Conservation (phyloP, 805 yeast genomes). For the Wickerhamiella kazuoi region DNA sequence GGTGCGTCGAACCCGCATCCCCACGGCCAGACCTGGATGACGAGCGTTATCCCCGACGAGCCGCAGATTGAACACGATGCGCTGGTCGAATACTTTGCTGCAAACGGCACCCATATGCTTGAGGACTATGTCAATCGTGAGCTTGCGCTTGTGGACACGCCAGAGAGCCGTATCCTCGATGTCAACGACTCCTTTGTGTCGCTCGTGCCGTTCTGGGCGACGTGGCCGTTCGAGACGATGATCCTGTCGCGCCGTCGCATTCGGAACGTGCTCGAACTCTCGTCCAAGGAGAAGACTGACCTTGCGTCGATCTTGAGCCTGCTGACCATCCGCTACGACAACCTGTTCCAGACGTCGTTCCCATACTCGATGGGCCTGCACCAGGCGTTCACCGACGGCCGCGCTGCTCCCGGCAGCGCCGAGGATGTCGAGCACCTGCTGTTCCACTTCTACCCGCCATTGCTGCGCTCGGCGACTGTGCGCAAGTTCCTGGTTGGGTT, state of each 20-base stretch:
- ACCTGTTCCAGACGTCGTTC: constrained; percentile 48
- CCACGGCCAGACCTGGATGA: constrained; percentile 70
- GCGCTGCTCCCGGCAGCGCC: constrained; percentile 25
- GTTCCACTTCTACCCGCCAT: constrained; percentile 66
- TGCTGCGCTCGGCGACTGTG: constrained; percentile 56
- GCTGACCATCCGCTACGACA: constrained; percentile 51
- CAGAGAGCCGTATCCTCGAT: constrained; percentile 32
- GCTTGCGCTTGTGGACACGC: constrained; percentile 16
- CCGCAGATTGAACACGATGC: constrained; percentile 39
- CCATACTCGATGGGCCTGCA: constrained; percentile 74
- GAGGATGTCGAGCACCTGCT: constrained; percentile 35
- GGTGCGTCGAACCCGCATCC: constrained; percentile 74
- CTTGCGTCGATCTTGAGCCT: constrained; percentile 36
- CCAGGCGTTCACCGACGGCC: constrained; percentile 44
- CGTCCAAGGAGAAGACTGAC: constrained; percentile 30
- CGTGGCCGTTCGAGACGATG: constrained; percentile 66
- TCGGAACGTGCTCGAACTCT: constrained; percentile 26
- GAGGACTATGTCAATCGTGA: constrained; percentile 47
- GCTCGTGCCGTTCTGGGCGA: constrained; percentile 67
- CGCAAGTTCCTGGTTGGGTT: constrained; percentile 62
- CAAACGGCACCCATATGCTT: constrained; percentile 32
- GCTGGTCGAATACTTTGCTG: constrained; percentile 29
- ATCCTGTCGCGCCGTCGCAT: constrained; percentile 40
- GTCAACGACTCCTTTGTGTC: constrained; percentile 47
- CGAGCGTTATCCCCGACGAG: constrained; percentile 47